phyloP scores from a whole-genome alignment of 345 rosid species.

The Kernera saxatilis region DNA sequence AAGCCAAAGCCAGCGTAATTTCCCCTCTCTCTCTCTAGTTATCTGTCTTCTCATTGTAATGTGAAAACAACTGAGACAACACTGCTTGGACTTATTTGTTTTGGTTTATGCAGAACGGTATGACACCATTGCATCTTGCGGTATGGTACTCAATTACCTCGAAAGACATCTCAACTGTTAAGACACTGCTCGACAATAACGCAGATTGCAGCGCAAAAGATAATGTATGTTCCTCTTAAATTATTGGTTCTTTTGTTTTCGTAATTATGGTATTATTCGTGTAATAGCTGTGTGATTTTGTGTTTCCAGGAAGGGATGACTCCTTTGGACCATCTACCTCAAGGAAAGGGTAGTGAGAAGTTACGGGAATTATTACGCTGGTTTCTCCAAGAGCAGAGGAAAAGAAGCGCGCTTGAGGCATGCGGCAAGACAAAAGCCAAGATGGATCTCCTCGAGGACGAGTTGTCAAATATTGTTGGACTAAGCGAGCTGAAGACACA shows the following conservation, averaged over 20 bases:
- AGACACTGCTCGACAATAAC: constrained; percentile 72
- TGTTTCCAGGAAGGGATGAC: constrained; percentile 80
- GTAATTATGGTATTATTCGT: not conserved
- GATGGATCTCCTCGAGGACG: constrained; percentile 89
- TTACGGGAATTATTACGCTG: constrained; percentile 47
- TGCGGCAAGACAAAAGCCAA: constrained; percentile 76
- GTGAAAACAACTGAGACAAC: not conserved
- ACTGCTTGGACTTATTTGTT: not conserved
- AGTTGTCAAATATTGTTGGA: constrained; percentile 68
- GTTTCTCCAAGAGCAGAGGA: constrained; percentile 78
- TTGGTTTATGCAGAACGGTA: constrained; percentile 71
- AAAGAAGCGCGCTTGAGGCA: constrained; percentile 68
- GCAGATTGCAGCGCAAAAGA: constrained; percentile 94
- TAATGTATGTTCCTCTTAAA: constrained; percentile 38
- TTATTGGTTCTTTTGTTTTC: not conserved
- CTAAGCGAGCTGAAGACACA: constrained; percentile 79
- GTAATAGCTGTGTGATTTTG: constrained; percentile 1
- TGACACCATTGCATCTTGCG: constrained; percentile 97
- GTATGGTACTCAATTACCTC: constrained; percentile 90
- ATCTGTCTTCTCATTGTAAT: not conserved
- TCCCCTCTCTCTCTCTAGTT: not conserved
- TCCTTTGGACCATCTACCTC: constrained; percentile 81
- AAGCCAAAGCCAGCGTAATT: constrained; percentile 79
- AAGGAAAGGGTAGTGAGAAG: constrained; percentile 72
- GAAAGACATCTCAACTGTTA: constrained; percentile 71